Evolutionary conservation across 331 rosid genomes (phyloP), one percentile per base, ranked within the genome.

Genomic region (Spiraea crenata): DNA sequence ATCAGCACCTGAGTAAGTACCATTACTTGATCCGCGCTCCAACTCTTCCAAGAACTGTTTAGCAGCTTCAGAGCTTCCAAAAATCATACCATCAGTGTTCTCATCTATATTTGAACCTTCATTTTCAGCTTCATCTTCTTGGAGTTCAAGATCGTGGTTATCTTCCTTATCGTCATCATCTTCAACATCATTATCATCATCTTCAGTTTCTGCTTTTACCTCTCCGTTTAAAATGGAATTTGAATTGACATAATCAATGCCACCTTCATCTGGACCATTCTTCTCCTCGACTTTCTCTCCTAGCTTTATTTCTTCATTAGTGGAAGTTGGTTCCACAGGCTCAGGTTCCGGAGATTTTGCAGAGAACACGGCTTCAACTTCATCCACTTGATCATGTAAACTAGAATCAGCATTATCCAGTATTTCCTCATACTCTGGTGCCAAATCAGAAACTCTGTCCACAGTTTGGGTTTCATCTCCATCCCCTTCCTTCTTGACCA

Each of bases 1-100:
- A 70, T 80, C 92, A 38, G 79, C 82, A 75, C 84, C 87, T 3
- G 87, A 80, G 78, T 75, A 72, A 35, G 87, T 80, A 38, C 84
- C 82, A 51, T 63, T 81, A 38, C 86, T 86, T 0, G 89, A 79
- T 48, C 74, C 87, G 63, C 70, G 80, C 61, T 84, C 96, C 90
- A 85, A 58, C 70, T 87, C 91, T 88, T 89, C 89, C 85, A 86
- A 39, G 78, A 83, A 87, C 67, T 78, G 80, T 63, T 76, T 76
- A 37, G 91, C 90, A 65, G 89, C 89, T 77, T 84, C 98, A 41
- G 90, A 82, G 67, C 91, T 83, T 51, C 90, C 96, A 83, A 82
- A 86, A 35, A 84, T 65, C 80, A 79, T 76, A 46, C 78, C 91
- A 39, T 86, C 99, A 73, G 68, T 89, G 72, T 77, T 85, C 72